Evolutionary conservation across 495 filamentous ascomycete species (phyloP), one percentile per base, ranked within the genome.

Genomic region (Tuber aestivum): DNA sequence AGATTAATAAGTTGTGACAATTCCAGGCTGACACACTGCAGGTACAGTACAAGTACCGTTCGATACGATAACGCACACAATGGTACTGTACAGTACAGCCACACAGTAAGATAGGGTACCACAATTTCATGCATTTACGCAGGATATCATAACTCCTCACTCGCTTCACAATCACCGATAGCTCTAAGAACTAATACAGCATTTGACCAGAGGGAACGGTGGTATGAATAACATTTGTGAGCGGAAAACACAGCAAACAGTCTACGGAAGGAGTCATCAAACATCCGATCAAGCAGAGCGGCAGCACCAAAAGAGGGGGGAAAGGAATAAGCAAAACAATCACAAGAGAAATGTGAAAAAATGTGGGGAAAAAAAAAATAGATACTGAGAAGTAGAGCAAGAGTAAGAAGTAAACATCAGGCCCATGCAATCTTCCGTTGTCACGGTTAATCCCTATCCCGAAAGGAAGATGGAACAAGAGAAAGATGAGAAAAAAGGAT

Each of bases 401-500:
- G 27, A 35, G 56, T 65, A 35, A 65, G 27, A 35, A 65, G 35
- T 35, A 14, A 65, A 65, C 8, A 65, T 18, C 56, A 35, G 32
- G 14, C 27, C 12, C 5, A 20, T 35, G 16, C 32, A 27, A 65
- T 65, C 56, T 27, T 32, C 27, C 12, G 14, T 35, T 65, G 32
- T 65, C 56, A 12, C 12, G 4, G 27, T 35, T 1, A 71, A 71
- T n/a, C 23, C 41, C 70, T 68, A 61, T 61, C n/a, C 3, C n/a
- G 3, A 14, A 61, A 14, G 10, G n/a, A 61, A 61, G 50, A n/a
- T n/a, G n/a, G n/a, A n/a, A 56, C 37, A 38, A 21, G 70, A 61
- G 41, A 75, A 14, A 70, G 32, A 40, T 42, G 69, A 38, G 70
- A 65, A 75, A 72, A 75, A 71, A 71, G 27, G 56, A n/a, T 14